phyloP scores from a whole-genome alignment of 805 yeast species.

The Yarrowia deformans region DNA sequence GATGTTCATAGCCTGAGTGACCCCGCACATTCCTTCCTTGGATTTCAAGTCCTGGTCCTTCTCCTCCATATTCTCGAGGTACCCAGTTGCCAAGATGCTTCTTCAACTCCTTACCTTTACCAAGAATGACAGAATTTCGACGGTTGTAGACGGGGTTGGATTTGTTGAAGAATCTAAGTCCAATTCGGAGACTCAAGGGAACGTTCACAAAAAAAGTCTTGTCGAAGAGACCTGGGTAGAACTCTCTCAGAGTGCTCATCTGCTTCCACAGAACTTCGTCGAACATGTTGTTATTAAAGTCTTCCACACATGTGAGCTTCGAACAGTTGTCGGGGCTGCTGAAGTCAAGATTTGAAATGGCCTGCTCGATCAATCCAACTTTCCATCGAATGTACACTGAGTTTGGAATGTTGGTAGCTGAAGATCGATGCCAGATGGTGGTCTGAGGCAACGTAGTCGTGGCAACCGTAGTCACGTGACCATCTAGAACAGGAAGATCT shows the following conservation, averaged over 20 bases:
- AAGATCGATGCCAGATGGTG: conserved; percentile 13
- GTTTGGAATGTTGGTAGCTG: background rate
- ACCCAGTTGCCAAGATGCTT: conserved; percentile 23
- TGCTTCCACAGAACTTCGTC: conserved; percentile 19
- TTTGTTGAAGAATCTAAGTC: conserved; percentile 18
- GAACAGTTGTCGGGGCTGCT: conserved; percentile 3
- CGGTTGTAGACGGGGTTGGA: conserved; percentile 13
- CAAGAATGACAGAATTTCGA: conserved; percentile 15
- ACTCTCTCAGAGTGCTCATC: conserved; percentile 17
- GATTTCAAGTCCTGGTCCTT: conserved; percentile 11
- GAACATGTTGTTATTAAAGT: conserved; percentile 9
- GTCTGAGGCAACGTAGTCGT: background rate
- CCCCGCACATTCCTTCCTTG: conserved; percentile 1
- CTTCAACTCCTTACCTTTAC: conserved; percentile 19
- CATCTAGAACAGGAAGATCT: conserved; percentile 4
- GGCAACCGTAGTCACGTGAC: conserved; percentile 8
- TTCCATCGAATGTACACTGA: conserved; percentile 26
- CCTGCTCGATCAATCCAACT: conserved; percentile 13
- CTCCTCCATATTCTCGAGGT: conserved; percentile 20
- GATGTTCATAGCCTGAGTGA: conserved; percentile 6
- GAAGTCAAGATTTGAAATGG: background rate
- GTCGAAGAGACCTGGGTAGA: conserved; percentile 16
- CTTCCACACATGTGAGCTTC: conserved; percentile 9
- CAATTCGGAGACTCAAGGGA: conserved; percentile 8
- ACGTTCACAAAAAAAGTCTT: conserved; percentile 13